Conservation (phyloP, 768 basidiomycete species). For the Mycena vulgaris region DNA sequence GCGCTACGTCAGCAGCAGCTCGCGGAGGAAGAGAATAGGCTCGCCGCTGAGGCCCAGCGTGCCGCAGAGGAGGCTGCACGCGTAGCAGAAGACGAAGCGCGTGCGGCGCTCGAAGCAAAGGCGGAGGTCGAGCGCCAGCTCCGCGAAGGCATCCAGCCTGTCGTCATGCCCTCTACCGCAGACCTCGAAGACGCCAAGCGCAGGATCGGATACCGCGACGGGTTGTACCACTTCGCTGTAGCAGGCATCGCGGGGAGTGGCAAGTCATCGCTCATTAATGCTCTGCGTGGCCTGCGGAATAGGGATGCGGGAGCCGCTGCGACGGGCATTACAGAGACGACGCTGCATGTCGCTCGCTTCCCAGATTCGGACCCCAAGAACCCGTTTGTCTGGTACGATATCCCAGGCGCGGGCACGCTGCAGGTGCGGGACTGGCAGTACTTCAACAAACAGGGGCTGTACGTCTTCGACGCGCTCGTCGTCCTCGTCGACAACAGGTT, state of each 20-base stretch:
- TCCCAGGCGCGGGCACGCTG: conserved; percentile 54
- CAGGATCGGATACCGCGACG: conserved; percentile 40
- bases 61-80: conserved; percentile 11
- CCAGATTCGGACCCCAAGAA: conserved; percentile 40
- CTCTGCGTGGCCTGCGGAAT: conserved; percentile 50
- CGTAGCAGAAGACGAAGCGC: conserved; percentile 5
- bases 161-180: conserved; percentile 46
- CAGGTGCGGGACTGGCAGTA: conserved; percentile 52
- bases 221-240: conserved; percentile 51
- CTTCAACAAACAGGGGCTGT: conserved; percentile 54
- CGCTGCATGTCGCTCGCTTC: conserved; percentile 44
- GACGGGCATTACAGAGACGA: conserved; percentile 50
- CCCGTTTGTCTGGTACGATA: conserved; percentile 51
- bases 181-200: conserved; percentile 38
- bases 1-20: conserved; percentile 50
- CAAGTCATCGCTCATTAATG: conserved; percentile 56
- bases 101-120: conserved; percentile 2
- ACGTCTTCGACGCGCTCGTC: conserved; percentile 53
- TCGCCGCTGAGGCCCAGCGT: conserved; percentile 14
- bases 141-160: conserved; percentile 42
- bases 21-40: conserved; percentile 40
- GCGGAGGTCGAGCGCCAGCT: conserved; percentile 15
- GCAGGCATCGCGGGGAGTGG: conserved; percentile 53
- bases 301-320: conserved; percentile 42
- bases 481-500: conserved; percentile 52